Evolutionary conservation across 306 rosid genomes (phyloP).

Genomic region (Lotus japonicus): DNA sequence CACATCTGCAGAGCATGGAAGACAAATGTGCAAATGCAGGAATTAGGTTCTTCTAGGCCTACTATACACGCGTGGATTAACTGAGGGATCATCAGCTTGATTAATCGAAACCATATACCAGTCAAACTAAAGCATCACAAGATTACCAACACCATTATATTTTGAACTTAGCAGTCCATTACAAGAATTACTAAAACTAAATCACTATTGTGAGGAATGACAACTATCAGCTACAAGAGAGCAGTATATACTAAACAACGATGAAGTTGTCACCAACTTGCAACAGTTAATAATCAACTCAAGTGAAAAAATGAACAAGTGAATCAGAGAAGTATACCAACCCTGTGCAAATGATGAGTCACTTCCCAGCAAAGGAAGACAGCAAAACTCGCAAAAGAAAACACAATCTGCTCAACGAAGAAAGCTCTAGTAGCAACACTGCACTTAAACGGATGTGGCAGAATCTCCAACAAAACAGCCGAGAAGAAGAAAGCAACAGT

Average conservation of each 20-base stretch:
- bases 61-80: neutral
- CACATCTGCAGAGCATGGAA: neutral
- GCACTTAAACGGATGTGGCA: slow-evolving; percentile 40
- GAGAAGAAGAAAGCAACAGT: slow-evolving; percentile 48
- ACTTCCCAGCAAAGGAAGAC: slow-evolving; percentile 78
- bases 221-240: neutral
- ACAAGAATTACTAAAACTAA: neutral
- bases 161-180: neutral
- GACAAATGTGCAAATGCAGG: too few species aligned
- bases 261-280: neutral
- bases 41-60: neutral
- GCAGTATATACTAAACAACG: neutral
- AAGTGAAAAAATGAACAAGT: neutral
- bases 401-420: slow-evolving; percentile 41
- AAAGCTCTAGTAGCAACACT: slow-evolving; percentile 26
- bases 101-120: neutral
- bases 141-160: neutral
- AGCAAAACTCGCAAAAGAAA: slow-evolving; percentile 54
- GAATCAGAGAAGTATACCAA: slow-evolving; percentile 21
- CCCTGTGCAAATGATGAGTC: slow-evolving; percentile 78
- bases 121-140: neutral
- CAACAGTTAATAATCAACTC: neutral
- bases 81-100: neutral
- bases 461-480: slow-evolving; percentile 38
- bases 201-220: neutral